Evolutionary conservation across 805 yeast genomes (phyloP).

Genomic region (Lachancea kluyveri): DNA sequence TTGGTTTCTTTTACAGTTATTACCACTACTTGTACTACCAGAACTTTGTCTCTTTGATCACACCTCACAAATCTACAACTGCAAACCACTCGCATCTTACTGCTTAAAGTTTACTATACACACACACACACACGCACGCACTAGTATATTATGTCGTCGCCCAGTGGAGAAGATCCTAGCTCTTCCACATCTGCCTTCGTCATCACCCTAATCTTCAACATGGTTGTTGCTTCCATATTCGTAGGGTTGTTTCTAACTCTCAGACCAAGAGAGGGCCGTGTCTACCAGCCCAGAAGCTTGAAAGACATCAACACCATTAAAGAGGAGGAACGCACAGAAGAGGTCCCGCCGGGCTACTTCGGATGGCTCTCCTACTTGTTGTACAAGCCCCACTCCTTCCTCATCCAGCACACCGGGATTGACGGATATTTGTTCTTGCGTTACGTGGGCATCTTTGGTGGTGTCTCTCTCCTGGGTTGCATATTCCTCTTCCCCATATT

Average conservation of each 20-base stretch:
- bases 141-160: too few relatives aligned
- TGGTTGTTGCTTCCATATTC: constrained; percentile 52
- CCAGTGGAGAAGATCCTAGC: too few relatives aligned
- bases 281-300: constrained; percentile 76
- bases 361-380: constrained; percentile 52
- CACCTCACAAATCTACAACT: too few relatives aligned
- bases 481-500: constrained; percentile 59
- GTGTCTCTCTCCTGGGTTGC: constrained; percentile 48
- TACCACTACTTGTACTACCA: too few relatives aligned
- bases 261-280: constrained; percentile 58
- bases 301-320: constrained; percentile 28
- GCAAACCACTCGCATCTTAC: too few relatives aligned
- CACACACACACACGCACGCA: too few relatives aligned
- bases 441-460: constrained; percentile 49
- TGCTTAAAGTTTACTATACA: too few relatives aligned
- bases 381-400: constrained; percentile 50
- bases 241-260: constrained; percentile 53
- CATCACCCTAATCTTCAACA: constrained; percentile 63
- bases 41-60: too few relatives aligned
- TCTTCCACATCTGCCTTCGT: constrained; percentile 77
- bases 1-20: too few relatives aligned
- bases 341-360: constrained; percentile 56
- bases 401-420: constrained; percentile 63
- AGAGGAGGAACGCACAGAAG: constrained; percentile 53
- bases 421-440: constrained; percentile 76